Base-by-base conservation (phyloP, 495 filamentous ascomycete genomes). In the Pyrenopolyporus hunteri region DNA sequence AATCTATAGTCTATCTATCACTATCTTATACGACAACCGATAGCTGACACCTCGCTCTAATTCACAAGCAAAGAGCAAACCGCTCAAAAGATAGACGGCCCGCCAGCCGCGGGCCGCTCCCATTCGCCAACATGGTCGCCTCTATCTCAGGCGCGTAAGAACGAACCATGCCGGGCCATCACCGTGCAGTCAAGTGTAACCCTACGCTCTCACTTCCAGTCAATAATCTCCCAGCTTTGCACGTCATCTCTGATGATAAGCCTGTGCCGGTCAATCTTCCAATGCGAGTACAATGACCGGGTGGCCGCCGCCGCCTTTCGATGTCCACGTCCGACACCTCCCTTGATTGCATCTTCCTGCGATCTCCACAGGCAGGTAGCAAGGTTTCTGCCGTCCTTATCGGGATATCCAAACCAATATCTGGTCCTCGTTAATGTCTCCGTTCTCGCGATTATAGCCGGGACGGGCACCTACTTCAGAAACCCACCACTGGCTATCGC, bases 291-390 rank as follows among this genome's bases (percentile, higher is more conserved):
- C 51, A 85, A 62, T 16, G 73, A 70, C 61, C 78, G 70, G 6
- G 82, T 78, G 10, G 80, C 76, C 10, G 71, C 72, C 1, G 76
- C 79, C 32, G 82, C 81, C 60, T 77, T 80, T 17, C 81, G 78
- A 68, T 84, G 80, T 37, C 78, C 81, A 35, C 77, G 78, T 3
- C 90, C 89, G 10, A 75, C 70, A 20, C 88, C 87, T 53, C 88
- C 90, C 58, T 82, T 78, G 63, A 78, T 80, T 22, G 90, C 89
- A 73, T 93, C 89, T 31, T 86, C 78, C 25, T 82, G 78, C 64
- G 78, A 83, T 32, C 88, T 79, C 90, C 90, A 93, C 57, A 93
- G 67, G 70, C 88, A 92, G 37, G 89, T 92, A 42, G 89, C 89
- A 57, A 92, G 72, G 72, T 93, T 92, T 66, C 80, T 77, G 19